A percentile compares a stretch with the other conserved stretches of the same genome.
Evolutionary conservation across 495 filamentous ascomycete genomes (phyloP).

Genomic region (Xylaria venustula): DNA sequence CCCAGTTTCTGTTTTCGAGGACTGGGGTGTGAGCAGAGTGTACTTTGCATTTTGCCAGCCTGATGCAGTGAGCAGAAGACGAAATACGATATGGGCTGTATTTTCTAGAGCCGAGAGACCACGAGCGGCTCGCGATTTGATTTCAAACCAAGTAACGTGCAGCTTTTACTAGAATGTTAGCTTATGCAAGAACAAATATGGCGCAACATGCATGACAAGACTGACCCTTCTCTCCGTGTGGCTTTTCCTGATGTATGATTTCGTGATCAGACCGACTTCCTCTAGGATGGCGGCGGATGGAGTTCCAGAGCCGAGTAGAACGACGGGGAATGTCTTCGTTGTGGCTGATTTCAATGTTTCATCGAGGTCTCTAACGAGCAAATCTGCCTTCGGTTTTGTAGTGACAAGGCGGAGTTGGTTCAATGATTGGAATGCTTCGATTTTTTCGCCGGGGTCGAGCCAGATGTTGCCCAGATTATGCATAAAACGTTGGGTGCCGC

Average conservation of each 20-base stretch:
- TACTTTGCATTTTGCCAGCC: constrained; percentile 22
- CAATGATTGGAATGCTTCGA: constrained; percentile 27
- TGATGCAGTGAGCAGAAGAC: constrained; percentile 41
- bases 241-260: constrained; percentile 33
- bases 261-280: constrained; percentile 43
- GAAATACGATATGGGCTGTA: constrained; percentile 37
- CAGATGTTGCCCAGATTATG: constrained; percentile 24
- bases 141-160: constrained; percentile 42
- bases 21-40: constrained; percentile 13
- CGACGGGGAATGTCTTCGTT: neutral
- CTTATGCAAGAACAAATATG: neutral
- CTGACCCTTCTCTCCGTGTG: constrained; percentile 23
- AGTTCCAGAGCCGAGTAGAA: constrained; percentile 19
- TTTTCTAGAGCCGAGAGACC: constrained; percentile 22
- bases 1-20: constrained; percentile 2
- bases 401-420: constrained; percentile 35
- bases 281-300: constrained; percentile 29
- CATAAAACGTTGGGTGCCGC: constrained; percentile 35
- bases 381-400: constrained; percentile 27
- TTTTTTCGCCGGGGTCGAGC: constrained; percentile 31
- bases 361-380: constrained; percentile 33
- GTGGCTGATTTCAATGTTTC: constrained; percentile 15
- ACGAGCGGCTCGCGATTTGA: constrained; percentile 14
- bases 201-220: neutral
- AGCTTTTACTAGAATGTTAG: constrained; percentile 21